Evolutionary conservation across 73 alveolate species (phyloP).

Genomic region (Paramecium pentaurelia): DNA sequence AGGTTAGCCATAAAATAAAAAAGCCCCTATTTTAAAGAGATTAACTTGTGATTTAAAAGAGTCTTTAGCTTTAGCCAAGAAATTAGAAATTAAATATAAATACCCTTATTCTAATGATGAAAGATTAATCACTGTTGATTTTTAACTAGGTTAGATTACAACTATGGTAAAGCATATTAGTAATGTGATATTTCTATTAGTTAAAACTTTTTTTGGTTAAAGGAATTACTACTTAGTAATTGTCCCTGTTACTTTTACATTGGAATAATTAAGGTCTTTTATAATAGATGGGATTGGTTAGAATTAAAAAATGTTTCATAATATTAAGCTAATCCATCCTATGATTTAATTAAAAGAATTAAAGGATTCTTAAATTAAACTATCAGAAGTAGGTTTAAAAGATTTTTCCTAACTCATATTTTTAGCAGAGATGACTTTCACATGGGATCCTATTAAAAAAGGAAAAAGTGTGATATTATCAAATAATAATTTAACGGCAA

Average conservation of each 20-base stretch:
- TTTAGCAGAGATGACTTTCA: constrained; percentile 18
- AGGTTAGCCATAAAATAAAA: background rate
- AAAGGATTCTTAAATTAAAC: background rate
- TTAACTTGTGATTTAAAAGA: constrained; percentile 27
- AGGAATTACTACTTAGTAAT: background rate
- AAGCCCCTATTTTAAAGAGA: background rate
- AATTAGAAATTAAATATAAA: constrained; percentile 16
- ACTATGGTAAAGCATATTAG: background rate
- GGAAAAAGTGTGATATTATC: constrained; percentile 25
- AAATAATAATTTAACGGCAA: constrained; percentile 35
- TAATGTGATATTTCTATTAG: constrained; percentile 22
- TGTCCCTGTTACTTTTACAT: background rate
- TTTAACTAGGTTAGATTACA: background rate
- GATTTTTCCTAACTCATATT: background rate
- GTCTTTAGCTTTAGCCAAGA: background rate
- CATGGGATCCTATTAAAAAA: constrained; percentile 55
- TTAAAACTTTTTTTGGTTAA: constrained; percentile 9
- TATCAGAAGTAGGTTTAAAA: background rate
- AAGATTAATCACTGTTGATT: background rate
- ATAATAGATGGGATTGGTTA: constrained; percentile 19
- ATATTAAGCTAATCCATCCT: constrained; percentile 9
- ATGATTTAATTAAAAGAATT: background rate
- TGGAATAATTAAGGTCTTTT: background rate
- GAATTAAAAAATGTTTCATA: constrained; percentile 16
- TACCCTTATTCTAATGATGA: background rate